Conservation (phyloP, 169 alveolate species). For the Fabrea salina region DNA sequence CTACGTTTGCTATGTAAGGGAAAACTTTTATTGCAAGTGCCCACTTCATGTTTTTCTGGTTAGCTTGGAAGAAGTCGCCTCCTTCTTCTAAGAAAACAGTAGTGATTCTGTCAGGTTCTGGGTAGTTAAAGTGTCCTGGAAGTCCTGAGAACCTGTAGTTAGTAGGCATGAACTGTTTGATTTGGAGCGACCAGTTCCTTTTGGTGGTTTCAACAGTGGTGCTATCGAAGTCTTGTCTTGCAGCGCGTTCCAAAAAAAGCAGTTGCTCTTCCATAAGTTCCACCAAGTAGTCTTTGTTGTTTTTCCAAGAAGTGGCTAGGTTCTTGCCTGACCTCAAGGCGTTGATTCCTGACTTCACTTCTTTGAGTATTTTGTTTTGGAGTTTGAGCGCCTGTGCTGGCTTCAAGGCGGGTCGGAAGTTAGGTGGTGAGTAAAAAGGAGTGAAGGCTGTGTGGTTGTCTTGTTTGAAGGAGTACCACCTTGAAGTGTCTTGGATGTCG, state of each 20-base stretch:
- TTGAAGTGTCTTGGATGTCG: conserved; percentile 52
- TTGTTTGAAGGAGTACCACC: conserved; percentile 56
- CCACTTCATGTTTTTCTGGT: conserved; percentile 25
- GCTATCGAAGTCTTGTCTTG: not conserved
- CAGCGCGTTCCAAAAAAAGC: not conserved
- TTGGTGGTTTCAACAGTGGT: not conserved
- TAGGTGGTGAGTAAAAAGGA: conserved; percentile 32
- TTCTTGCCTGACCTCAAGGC: conserved; percentile 32
- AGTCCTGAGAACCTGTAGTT: conserved; percentile 11
- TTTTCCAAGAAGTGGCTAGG: conserved; percentile 29
- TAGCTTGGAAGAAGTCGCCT: not conserved
- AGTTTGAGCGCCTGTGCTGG: not conserved
- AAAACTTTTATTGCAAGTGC: conserved; percentile 16
- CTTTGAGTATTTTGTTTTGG: conserved; percentile 6
- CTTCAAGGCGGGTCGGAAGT: not conserved
- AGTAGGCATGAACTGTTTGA: conserved; percentile 26
- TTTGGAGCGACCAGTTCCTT: not conserved
- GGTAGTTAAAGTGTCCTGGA: conserved; percentile 31
- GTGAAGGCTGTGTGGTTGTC: not conserved
- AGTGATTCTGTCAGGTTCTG: conserved; percentile 28
- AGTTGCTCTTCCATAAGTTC: conserved; percentile 14
- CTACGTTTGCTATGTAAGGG: conserved; percentile 16
- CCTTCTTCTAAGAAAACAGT: conserved; percentile 20
- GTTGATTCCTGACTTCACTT: conserved; percentile 16
- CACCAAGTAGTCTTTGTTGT: not conserved